Evolutionary conservation across 1,284 basidiomycete genomes (phyloP).

Genomic region (Ustilago vetiveriae): DNA sequence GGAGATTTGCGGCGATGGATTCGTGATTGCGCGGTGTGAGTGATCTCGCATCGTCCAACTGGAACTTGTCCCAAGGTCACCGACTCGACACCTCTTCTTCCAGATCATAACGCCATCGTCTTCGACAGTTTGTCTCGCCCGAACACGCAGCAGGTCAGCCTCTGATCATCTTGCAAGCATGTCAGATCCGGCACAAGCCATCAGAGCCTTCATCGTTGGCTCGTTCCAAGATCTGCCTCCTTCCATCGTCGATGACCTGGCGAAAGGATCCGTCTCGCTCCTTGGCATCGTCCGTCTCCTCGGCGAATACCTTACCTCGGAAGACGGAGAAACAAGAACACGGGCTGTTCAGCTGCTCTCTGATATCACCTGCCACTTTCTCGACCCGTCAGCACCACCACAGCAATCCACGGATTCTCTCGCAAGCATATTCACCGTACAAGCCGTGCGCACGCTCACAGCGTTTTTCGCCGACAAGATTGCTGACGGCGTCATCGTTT

Average conservation of each 20-base stretch:
- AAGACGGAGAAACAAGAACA: slow-evolving; percentile 79
- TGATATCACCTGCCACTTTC: slow-evolving; percentile 45
- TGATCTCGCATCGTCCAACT: no score
- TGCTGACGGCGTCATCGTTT: slow-evolving; percentile 76
- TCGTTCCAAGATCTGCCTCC: slow-evolving; percentile 47
- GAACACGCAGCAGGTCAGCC: no score
- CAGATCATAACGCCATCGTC: neutral
- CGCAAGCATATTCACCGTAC: slow-evolving; percentile 77
- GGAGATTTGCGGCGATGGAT: no score
- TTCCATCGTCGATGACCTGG: slow-evolving; percentile 47
- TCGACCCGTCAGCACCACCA: slow-evolving; percentile 12
- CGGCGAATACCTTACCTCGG: slow-evolving; percentile 85
- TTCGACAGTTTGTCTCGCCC: neutral
- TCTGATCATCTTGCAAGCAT: slow-evolving; percentile 9
- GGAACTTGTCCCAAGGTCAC: no score
- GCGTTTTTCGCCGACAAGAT: slow-evolving; percentile 87
- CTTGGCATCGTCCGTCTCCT: slow-evolving; percentile 85
- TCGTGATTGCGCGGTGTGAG: no score
- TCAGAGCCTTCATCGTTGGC: slow-evolving; percentile 51
- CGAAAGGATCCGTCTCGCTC: slow-evolving; percentile 67
- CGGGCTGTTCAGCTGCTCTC: slow-evolving; percentile 74
- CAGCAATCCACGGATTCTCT: slow-evolving; percentile 70
- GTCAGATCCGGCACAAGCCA: slow-evolving; percentile 42
- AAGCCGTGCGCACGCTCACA: slow-evolving; percentile 78
- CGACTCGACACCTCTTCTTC: no score